Evolutionary conservation across 2,329 filamentous ascomycete species (phyloP), one percentile per base, ranked within the genome.

Genomic region (Phyllosticta capitalensis): DNA sequence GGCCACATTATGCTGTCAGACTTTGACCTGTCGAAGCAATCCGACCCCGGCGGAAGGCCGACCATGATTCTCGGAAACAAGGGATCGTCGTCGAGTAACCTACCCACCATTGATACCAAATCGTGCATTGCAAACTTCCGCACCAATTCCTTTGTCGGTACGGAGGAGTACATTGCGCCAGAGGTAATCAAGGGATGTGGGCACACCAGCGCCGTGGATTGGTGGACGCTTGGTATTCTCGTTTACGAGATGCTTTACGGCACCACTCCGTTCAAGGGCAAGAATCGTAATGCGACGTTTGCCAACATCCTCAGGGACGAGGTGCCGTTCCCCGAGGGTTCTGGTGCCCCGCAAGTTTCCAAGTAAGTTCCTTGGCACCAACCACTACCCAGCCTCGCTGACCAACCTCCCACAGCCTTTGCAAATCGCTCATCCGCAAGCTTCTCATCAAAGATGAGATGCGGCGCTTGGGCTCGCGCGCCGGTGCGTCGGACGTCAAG

Each of bases 1-100:
- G 94, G 94, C 17, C 94, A 99, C 74, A 99, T 99, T 67, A 99
- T 99, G 94, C 83, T 99, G 72, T 97, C 94, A 62, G 94, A 99
- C 77, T 99, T 99, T 75, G 94, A 99, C 75, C 77, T 99, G 63
- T 96, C 92, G 9, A 99, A 99, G 75, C 94, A 99, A 75, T 99
- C 94, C 6, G 94, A 95, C 65, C 87, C 90, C 17, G 94, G 92
- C 69, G 94, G 94, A 76, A 92, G 92, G 70, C 94, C 94, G 54
- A 96, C 92, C 22, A 97, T 99, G 92, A 96, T 99, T 68, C 82
- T 96, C 62, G 90, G 89, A 65, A 91, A 90, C 72, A 60, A 60
- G 50, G 92, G 92, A 57, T 87, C 90, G 48, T 92, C 90, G 58
- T 88, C 89, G 7, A 90, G 86, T 62, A 92, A 90, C 51, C 79